A percentile compares a stretch with the other conserved stretches of the same genome.
Evolutionary conservation across 805 yeast species (phyloP).

Genomic region (Yamadazyma endophytica): DNA sequence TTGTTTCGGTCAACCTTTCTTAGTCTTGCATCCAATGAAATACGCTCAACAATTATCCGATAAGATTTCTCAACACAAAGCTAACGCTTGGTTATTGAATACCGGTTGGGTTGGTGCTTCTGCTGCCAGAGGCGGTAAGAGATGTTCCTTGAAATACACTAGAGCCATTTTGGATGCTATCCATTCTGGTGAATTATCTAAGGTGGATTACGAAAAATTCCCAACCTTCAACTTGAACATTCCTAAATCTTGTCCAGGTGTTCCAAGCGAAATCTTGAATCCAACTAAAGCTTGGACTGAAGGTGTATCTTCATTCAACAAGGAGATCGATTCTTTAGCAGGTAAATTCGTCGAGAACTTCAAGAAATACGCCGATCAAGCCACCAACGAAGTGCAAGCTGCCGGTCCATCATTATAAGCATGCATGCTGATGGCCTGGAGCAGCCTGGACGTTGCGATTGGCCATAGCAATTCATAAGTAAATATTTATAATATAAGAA

Average conservation of each 20-base stretch:
- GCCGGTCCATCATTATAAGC: constrained; percentile 73
- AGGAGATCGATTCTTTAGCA: constrained; percentile 58
- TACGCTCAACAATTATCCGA: constrained; percentile 95
- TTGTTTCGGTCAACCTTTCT: constrained; percentile 98
- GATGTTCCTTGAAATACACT: constrained; percentile 97
- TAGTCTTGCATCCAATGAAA: constrained; percentile 96
- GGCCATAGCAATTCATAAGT: too few species aligned
- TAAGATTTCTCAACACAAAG: constrained; percentile 83
- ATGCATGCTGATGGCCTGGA: too few species aligned
- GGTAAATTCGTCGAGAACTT: constrained; percentile 81
- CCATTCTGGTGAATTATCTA: constrained; percentile 81
- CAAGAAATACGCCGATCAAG: constrained; percentile 73
- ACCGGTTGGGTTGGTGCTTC: constrained; percentile 99
- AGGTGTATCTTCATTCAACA: constrained; percentile 34
- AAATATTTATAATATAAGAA: too few species aligned
- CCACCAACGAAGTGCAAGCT: constrained; percentile 81
- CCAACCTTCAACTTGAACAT: constrained; percentile 84
- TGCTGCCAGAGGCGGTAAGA: constrained; percentile 88
- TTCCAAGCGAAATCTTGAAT: constrained; percentile 80
- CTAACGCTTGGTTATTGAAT: constrained; percentile 93
- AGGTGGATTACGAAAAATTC: constrained; percentile 77
- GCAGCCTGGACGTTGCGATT: too few species aligned
- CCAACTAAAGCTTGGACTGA: constrained; percentile 78
- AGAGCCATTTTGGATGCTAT: constrained; percentile 94
- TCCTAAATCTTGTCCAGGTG: constrained; percentile 78